Evolutionary conservation across 2,329 filamentous ascomycete species (phyloP).

Genomic region (Alternaria dauci): DNA sequence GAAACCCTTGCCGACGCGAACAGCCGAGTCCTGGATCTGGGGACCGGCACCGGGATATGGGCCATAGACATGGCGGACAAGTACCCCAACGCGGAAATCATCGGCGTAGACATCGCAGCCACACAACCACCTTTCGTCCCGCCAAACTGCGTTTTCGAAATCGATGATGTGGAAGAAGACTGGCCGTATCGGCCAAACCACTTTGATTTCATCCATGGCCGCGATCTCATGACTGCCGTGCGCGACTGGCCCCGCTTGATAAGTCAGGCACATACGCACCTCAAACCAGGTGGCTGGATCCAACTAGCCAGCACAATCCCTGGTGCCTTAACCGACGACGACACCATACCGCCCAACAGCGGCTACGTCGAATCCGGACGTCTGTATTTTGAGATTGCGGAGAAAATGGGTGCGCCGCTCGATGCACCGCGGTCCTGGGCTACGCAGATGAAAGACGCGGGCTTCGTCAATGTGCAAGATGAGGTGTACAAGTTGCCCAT

Average conservation of each 20-base stretch:
- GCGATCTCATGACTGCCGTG: constrained; percentile 43
- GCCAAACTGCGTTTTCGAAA: constrained; percentile 50
- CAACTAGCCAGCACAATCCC: constrained; percentile 39
- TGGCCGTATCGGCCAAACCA: constrained; percentile 45
- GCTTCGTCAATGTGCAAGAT: constrained; percentile 56
- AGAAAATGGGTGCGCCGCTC: constrained; percentile 45
- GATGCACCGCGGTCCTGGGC: constrained; percentile 45
- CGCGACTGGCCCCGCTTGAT: constrained; percentile 43
- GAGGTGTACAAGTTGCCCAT: constrained; percentile 38
- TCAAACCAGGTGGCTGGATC: constrained; percentile 33
- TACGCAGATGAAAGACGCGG: constrained; percentile 45
- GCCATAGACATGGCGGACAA: constrained; percentile 37
- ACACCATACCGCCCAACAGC: constrained; percentile 30
- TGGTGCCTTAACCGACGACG: constrained; percentile 27
- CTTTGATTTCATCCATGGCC: constrained; percentile 45
- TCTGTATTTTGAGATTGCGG: constrained; percentile 31
- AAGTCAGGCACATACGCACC: constrained; percentile 38
- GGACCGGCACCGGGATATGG: constrained; percentile 36
- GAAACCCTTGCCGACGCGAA: constrained; percentile 11
- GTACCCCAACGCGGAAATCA: constrained; percentile 22
- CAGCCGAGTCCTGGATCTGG: constrained; percentile 30
- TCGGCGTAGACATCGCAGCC: constrained; percentile 49
- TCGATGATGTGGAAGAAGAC: constrained; percentile 51
- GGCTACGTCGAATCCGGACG: constrained; percentile 30
- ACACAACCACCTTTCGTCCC: constrained; percentile 51